Evolutionary conservation across 176 grass and related monocot genomes (phyloP), one percentile per base, ranked within the genome.

Genomic region (Panicum miliaceum): DNA sequence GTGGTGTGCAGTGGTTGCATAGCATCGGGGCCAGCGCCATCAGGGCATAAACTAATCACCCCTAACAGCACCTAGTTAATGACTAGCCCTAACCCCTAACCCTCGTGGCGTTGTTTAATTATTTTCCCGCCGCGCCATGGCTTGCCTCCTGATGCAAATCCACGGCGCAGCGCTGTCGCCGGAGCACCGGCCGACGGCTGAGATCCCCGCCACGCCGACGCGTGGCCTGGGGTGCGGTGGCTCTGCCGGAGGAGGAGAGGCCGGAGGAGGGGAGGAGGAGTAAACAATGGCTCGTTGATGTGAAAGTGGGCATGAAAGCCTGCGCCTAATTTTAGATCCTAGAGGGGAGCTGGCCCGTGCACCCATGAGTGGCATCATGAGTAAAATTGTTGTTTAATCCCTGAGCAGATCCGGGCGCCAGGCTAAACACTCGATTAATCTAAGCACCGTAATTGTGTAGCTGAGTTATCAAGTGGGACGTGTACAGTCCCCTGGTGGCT

Each of bases 211-310:
- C 23, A 51, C 63, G 16, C 18, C 84, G 81, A 91, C 81, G 61
- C 81, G 69, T 84, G 68, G 84, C 59, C 53, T 25, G 66, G 22
- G 34, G 60, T 4, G 48, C 8, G 67, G 64, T 75, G 76, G 76
- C 40, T 72, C 66, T 73, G 82, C 82, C 77, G 90, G 86, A 35
- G 47, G 42, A 78, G 86, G 61, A 78, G 90, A 73, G 64, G 85
- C 59, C 67, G 43, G 1, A 46, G 35, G 12, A 34, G 45, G 22
- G 37, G 5, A 35, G 13, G 10, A 64, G 14, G 37, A 69, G 8
- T 90, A 90, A 79, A 73, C 15, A 72, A 22, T 72, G 43, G 7
- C 26, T 27, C 0, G 25, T 54, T 19, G 22, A 13, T 27, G 54
- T 3, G 75, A 84, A 75, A 78, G 18, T 36, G 48, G 26, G 50